Evolutionary conservation across 2,329 filamentous ascomycete genomes (phyloP).

Genomic region (Podosphaera aphanis): DNA sequence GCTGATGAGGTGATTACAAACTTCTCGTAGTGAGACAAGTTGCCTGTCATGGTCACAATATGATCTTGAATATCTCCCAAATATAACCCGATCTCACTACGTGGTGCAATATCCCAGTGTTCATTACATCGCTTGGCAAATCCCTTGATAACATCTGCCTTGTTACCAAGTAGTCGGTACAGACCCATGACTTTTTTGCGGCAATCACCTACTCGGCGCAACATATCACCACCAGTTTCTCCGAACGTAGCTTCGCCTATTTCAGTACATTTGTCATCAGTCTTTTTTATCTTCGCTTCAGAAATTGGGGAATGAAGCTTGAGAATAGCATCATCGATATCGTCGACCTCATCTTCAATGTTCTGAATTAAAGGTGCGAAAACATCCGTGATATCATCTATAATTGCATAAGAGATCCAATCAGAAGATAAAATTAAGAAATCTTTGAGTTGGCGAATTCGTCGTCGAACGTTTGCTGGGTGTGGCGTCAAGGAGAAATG

Average conservation of each 20-base stretch:
- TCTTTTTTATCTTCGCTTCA: slow-evolving; percentile 19
- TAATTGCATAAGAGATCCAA: slow-evolving; percentile 96
- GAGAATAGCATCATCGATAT: slow-evolving; percentile 83
- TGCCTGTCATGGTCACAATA: slow-evolving; percentile 96
- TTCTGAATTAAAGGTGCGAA: slow-evolving; percentile 79
- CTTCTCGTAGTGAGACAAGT: slow-evolving; percentile 91
- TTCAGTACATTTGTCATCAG: slow-evolving; percentile 23
- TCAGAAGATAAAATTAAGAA: slow-evolving; percentile 83
- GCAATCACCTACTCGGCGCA: slow-evolving; percentile 76
- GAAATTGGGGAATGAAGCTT: slow-evolving; percentile 42
- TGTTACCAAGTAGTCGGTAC: slow-evolving; percentile 81
- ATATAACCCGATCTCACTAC: slow-evolving; percentile 92
- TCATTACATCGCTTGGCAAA: slow-evolving; percentile 97
- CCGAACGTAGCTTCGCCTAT: slow-evolving; percentile 17
- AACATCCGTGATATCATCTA: slow-evolving; percentile 94
- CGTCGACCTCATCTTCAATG: slow-evolving; percentile 90
- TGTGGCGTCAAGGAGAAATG: slow-evolving; percentile 94
- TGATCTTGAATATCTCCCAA: slow-evolving; percentile 97
- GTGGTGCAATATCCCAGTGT: slow-evolving; percentile 85
- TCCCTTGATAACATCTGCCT: slow-evolving; percentile 96
- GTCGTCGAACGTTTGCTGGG: slow-evolving; percentile 79
- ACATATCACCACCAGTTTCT: slow-evolving; percentile 51
- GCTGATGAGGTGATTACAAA: slow-evolving; percentile 22
- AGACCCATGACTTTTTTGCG: slow-evolving; percentile 94
- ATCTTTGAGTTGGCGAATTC: slow-evolving; percentile 81